Base-by-base conservation (phyloP, 1,284 basidiomycete species). In the Cryptococcus deneoformans region DNA sequence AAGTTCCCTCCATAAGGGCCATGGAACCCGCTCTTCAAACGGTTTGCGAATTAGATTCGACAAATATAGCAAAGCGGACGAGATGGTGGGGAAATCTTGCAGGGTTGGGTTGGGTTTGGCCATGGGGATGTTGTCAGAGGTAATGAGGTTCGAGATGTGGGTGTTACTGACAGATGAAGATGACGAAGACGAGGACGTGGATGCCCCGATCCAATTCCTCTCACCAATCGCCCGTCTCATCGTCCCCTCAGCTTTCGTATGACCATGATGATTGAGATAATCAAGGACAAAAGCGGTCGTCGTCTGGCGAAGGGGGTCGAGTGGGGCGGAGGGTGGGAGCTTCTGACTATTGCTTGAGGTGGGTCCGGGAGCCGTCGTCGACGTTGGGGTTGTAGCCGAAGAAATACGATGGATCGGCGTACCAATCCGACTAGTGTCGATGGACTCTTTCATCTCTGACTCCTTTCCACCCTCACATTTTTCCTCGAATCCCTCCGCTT, bases 261-360 rank as follows among this genome's bases (percentile, higher is more conserved):
- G 88, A 2, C 91, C 91, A 62, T 89, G 85, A 69, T 92, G 88
- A 3, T 85, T 81, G 29, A 94, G 82, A 70, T 92, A 92, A 46
- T 86, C 84, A 46, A 90, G 73, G 9, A 93, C 86, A 16, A 93
- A 84, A 39, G 85, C 83, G 45, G 87, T 85, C 24, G 89, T 67
- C 39, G 79, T 73, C 58, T 79, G 78, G 49, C 56, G 57, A 36
- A 60, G 16, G 6, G 62, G 49, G 46, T 64, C 54, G 35, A 53
- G 43, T 20, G 50, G 12, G 8, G 29, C 16, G 7, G 20, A 29
- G 46, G 8, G 20, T 10, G 20, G 7, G 29, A 14, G 38, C 11
- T 50, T 43, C 52, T 6, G 3, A 10, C 42, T 24, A 14, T n/a
- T 38, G 20, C 14, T 5, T 47, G 46, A 47, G 20, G 14, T 47